These are phyloP conservation scores for Nicotiana attenuata DNA, from an alignment of 257 asterid species.

Conservation along the genomic window DNA sequence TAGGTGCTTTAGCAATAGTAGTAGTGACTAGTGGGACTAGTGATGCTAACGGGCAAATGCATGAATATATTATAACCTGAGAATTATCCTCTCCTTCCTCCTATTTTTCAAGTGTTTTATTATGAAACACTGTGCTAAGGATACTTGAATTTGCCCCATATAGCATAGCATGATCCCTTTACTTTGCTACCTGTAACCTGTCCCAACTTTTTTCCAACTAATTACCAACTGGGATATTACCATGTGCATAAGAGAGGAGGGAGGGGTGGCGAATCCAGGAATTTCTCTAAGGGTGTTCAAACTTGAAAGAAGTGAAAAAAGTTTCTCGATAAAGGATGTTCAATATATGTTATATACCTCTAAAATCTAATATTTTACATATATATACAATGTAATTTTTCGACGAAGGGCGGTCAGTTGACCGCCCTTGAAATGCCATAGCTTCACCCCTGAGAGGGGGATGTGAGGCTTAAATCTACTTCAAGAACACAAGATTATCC, in stretches of 20 bases:
- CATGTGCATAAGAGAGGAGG: not conserved
- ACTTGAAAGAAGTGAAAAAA: too few relatives aligned
- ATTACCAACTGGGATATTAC: not conserved
- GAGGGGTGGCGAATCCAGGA: too few relatives aligned
- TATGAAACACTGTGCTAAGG: not conserved
- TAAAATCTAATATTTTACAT: too few relatives aligned
- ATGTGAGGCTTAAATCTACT: constrained; percentile 26
- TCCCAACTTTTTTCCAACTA: not conserved
- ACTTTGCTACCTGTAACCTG: not conserved
- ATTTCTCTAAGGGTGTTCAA: too few relatives aligned
- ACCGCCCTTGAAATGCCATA: too few relatives aligned
- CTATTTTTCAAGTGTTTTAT: not conserved
- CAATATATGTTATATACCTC: too few relatives aligned
- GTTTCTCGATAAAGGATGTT: too few relatives aligned
- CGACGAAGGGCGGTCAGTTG: too few relatives aligned
- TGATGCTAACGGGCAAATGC: not conserved
- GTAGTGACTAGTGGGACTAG: not conserved
- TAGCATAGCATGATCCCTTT: not conserved
- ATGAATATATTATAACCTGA: not conserved
- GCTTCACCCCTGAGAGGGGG: not conserved
- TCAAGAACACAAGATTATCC: constrained; percentile 19
- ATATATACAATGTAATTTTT: too few relatives aligned
- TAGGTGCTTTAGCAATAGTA: not conserved
- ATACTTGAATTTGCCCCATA: not conserved
- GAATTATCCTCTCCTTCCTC: too few relatives aligned